Conservation (phyloP, 2,329 filamentous ascomycete genomes). For the Ophioceras dolichostomum region DNA sequence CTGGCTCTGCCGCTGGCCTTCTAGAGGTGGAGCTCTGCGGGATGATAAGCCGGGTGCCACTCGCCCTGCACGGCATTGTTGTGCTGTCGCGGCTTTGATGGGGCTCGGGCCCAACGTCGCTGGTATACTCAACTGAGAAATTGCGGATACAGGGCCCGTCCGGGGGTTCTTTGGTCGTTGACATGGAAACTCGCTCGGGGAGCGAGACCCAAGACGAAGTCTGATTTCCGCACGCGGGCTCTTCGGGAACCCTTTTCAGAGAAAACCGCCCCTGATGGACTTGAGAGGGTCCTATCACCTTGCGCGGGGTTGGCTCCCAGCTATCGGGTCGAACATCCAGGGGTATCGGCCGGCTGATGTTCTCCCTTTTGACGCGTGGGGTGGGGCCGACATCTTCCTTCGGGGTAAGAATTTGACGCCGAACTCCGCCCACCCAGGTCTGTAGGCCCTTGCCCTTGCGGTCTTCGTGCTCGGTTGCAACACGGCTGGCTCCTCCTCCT, state of each 20-base stretch:
- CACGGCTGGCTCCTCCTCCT: neutral
- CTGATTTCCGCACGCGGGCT: neutral
- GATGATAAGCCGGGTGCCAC: too few relatives aligned
- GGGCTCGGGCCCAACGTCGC: too few relatives aligned
- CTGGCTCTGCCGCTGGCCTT: too few relatives aligned
- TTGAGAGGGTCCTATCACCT: neutral
- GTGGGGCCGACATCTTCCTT: neutral
- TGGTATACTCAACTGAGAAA: too few relatives aligned
- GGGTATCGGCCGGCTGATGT: conserved; percentile 5
- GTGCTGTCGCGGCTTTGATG: too few relatives aligned
- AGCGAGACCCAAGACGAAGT: neutral
- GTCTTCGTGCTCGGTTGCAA: too few relatives aligned
- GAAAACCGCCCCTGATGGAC: neutral
- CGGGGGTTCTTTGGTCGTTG: too few relatives aligned
- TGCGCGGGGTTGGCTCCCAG: neutral
- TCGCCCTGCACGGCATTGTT: too few relatives aligned
- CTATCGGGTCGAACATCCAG: neutral
- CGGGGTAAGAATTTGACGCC: conserved; percentile 1
- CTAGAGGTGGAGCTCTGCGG: too few relatives aligned
- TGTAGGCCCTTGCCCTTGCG: conserved; percentile 2
- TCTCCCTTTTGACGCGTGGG: conserved; percentile 1
- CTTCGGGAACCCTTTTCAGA: conserved; percentile 1
- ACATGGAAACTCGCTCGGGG: too few relatives aligned
- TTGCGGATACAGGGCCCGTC: too few relatives aligned
- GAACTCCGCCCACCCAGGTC: conserved; percentile 3